Evolutionary conservation across 768 basidiomycete species (phyloP), one percentile per base, ranked within the genome.

Genomic region (Collybia sp.): DNA sequence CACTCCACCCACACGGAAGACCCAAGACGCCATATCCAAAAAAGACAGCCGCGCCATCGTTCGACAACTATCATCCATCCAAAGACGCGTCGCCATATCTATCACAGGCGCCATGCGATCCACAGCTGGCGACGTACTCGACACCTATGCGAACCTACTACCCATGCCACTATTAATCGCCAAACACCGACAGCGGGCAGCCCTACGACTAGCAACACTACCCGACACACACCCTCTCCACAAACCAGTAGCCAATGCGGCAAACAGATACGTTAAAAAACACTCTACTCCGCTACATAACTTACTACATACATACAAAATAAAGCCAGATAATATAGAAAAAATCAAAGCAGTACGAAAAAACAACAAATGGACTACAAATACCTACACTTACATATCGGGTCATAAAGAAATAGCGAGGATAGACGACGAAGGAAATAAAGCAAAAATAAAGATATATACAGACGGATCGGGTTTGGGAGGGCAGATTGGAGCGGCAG

Each of bases 381-480:
- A 25, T 48, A n/a, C n/a, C n/a, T n/a, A n/a, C n/a, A n/a, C n/a
- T n/a, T n/a, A n/a, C n/a, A n/a, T n/a, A n/a, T n/a, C n/a, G n/a
- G n/a, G n/a, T n/a, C n/a, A n/a, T n/a, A n/a, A n/a, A n/a, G n/a
- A n/a, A n/a, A n/a, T n/a, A n/a, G n/a, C n/a, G n/a, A n/a, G n/a
- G n/a, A n/a, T n/a, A n/a, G n/a, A n/a, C n/a, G 35, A 56, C 12
- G 47, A 59, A 6, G 56, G 58, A 2, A 47, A 50, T 10, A 53
- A 65, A 4, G 65, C 65, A 2, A 63, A 55, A 3, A 53, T n/a
- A n/a, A n/a, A n/a, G n/a, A n/a, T n/a, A n/a, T n/a, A n/a, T n/a
- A n/a, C n/a, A n/a, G n/a, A n/a, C n/a, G n/a, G n/a, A n/a, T n/a
- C n/a, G n/a, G n/a, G n/a, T n/a, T n/a, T n/a, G n/a, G n/a, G n/a